Base-by-base conservation (phyloP, 768 basidiomycete species). In the Holtermanniella nyarrowii region DNA sequence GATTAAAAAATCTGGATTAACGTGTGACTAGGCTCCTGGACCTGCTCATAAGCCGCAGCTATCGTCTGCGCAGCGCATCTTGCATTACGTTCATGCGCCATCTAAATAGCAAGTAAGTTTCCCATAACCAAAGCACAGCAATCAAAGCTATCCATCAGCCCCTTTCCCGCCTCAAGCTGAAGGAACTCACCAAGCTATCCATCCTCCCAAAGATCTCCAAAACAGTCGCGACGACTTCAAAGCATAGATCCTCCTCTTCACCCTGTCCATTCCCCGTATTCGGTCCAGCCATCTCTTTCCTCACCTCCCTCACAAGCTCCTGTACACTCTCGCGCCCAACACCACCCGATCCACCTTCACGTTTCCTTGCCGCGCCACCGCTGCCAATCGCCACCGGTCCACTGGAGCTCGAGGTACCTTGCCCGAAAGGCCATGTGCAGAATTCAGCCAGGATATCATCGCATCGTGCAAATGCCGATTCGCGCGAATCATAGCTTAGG, bases 371-470 rank as follows among this genome's bases (percentile, higher is more conserved):
- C 72, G 39, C 82, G 79, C 70, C 64, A 11, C 64, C 62, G 16
- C 48, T 53, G 4, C 68, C 69, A 44, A 72, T 63, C 18, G 58
- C 45, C 69, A 71, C 62, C 75, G 40, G 75, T 68, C 42, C 79
- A 69, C 27, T 72, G 20, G 25, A 50, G 69, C 53, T 75, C 73
- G 60, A 77, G 47, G 60, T 71, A 51, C 62, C 73, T 53, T 52
- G 70, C 14, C 76, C 89, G 65, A 86, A 90, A 12, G 93, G 93
- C 89, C 89, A 99, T 25, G 76, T 77, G 24, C 81, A 78, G 70
- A 97, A 97, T 73, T 91, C 93, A 42, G 82, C 84, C 26, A 99
- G 75, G 22, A 99, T 81, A 57, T 99, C 95, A 66, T 99, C 93
- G 61, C 88, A 89, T 54, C 95, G 76, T 58, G 82, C 83, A 69